Evolutionary conservation across 2,329 filamentous ascomycete species (phyloP).

Genomic region (Bipolaris zeicola): DNA sequence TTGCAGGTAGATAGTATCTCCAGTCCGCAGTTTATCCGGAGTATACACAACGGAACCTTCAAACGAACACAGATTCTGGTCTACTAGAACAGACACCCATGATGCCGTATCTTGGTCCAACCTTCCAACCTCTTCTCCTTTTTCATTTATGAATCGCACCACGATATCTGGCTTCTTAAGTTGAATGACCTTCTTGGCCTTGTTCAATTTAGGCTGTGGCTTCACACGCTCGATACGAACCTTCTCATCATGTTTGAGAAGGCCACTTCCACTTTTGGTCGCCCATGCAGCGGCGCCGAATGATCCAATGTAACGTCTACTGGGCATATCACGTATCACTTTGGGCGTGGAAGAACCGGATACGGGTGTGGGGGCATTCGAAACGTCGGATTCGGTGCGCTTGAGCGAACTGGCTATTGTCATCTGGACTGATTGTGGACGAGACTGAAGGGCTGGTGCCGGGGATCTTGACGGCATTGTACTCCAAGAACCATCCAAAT

Average conservation of each 20-base stretch:
- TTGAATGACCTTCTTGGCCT: slow-evolving; percentile 53
- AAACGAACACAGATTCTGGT: slow-evolving; percentile 86
- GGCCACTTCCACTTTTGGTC: slow-evolving; percentile 76
- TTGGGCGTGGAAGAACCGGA: slow-evolving; percentile 29
- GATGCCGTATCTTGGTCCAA: slow-evolving; percentile 83
- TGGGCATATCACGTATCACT: slow-evolving; percentile 54
- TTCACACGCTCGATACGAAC: slow-evolving; percentile 87
- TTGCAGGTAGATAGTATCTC: slow-evolving; percentile 94
- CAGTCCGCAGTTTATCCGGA: slow-evolving; percentile 81
- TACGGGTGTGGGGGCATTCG: slow-evolving; percentile 28
- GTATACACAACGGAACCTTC: slow-evolving; percentile 88
- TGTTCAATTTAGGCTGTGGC: slow-evolving; percentile 61
- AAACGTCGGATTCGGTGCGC: slow-evolving; percentile 34
- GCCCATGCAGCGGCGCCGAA: slow-evolving; percentile 94
- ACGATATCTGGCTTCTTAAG: slow-evolving; percentile 80
- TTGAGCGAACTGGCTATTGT: slow-evolving; percentile 31
- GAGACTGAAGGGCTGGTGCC: slow-evolving; percentile 25
- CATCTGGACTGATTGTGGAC: slow-evolving; percentile 26
- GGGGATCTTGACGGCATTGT: slow-evolving; percentile 27
- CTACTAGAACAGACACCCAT: slow-evolving; percentile 91
- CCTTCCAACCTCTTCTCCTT: slow-evolving; percentile 82
- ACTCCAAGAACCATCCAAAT: slow-evolving; percentile 68
- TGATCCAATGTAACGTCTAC: slow-evolving; percentile 80
- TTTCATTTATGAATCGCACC: slow-evolving; percentile 83
- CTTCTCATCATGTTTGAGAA: slow-evolving; percentile 81